These are phyloP conservation scores for Penicillium olsonii DNA, from an alignment of 2,329 filamentous ascomycete species.

Conservation along the genomic window DNA sequence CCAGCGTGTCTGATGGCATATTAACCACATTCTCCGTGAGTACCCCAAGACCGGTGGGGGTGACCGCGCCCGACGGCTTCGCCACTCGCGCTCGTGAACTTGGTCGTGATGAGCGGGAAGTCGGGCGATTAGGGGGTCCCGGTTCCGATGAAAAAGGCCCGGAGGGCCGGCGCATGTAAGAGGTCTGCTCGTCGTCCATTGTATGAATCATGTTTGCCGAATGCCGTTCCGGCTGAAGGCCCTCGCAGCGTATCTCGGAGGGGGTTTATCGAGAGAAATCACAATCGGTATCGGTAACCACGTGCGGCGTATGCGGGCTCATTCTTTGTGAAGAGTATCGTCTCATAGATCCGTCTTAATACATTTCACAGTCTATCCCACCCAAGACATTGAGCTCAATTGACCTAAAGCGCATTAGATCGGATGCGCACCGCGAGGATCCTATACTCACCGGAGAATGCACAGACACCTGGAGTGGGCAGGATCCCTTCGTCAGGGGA, in stretches of 20 bases:
- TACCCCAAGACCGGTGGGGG: constrained; percentile 19
- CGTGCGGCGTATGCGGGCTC: constrained; percentile 10
- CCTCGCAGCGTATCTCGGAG: too few relatives aligned
- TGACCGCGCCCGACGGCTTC: constrained; percentile 16
- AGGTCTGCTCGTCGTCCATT: constrained; percentile 25
- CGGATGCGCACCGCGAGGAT: neutral
- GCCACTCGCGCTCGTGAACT: constrained; percentile 20
- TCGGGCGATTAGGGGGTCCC: constrained; percentile 17
- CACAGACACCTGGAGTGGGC: neutral
- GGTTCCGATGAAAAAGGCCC: constrained; percentile 15
- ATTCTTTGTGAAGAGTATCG: constrained; percentile 20
- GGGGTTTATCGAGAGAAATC: neutral
- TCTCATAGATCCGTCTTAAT: constrained; percentile 11
- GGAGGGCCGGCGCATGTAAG: constrained; percentile 22
- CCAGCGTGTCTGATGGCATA: constrained; percentile 13
- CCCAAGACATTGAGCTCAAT: constrained; percentile 17
- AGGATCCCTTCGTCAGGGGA: neutral
- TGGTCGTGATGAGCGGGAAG: constrained; percentile 23
- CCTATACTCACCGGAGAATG: neutral
- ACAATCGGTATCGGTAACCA: constrained; percentile 10
- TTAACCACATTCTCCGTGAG: constrained; percentile 20
- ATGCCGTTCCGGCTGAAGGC: neutral
- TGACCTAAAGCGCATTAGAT: constrained; percentile 7
- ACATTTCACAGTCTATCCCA: constrained; percentile 14
- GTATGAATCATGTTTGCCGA: constrained; percentile 26